A percentile compares a stretch with the other conserved stretches of the same genome.
Conservation (phyloP, 2,329 filamentous ascomycete genomes). For the Trichothecium sympodiale region DNA sequence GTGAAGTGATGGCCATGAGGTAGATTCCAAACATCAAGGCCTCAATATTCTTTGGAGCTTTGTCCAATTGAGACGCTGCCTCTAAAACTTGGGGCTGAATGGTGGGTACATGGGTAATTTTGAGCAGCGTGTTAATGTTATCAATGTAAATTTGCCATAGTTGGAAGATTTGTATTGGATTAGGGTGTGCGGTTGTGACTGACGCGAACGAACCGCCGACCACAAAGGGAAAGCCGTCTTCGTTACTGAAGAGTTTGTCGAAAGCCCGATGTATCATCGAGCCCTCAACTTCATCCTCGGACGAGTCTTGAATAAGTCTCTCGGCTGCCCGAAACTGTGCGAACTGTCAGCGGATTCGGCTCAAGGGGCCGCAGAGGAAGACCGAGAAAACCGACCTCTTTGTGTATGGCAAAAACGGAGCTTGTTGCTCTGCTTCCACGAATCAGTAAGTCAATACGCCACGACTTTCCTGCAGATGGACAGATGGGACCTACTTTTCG, state of each 20-base stretch:
- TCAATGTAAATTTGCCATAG: slow-evolving; percentile 61
- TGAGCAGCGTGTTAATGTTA: slow-evolving; percentile 59
- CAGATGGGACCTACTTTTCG: slow-evolving; percentile 14
- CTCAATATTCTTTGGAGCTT: slow-evolving; percentile 46
- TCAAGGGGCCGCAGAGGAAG: background rate
- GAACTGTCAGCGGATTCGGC: background rate
- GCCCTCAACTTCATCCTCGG: slow-evolving; percentile 44
- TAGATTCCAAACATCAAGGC: slow-evolving; percentile 60
- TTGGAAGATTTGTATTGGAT: slow-evolving; percentile 48
- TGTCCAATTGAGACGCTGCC: slow-evolving; percentile 42
- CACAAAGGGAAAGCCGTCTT: slow-evolving; percentile 47
- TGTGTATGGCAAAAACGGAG: slow-evolving; percentile 25
- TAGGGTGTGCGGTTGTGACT: slow-evolving; percentile 38
- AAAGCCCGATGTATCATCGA: slow-evolving; percentile 47
- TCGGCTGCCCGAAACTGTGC: slow-evolving; percentile 39
- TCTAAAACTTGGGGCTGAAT: slow-evolving; percentile 55
- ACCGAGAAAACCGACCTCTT: slow-evolving; percentile 28
- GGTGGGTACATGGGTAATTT: slow-evolving; percentile 56
- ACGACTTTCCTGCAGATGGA: background rate
- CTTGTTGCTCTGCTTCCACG: slow-evolving; percentile 2
- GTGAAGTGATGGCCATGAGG: slow-evolving; percentile 44
- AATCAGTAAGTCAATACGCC: background rate
- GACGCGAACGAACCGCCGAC: slow-evolving; percentile 32
- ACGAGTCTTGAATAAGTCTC: slow-evolving; percentile 38
- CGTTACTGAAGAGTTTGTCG: slow-evolving; percentile 45